Evolutionary conservation across 2,329 filamentous ascomycete species (phyloP).

Genomic region (Zymoseptoria pseudotritici): DNA sequence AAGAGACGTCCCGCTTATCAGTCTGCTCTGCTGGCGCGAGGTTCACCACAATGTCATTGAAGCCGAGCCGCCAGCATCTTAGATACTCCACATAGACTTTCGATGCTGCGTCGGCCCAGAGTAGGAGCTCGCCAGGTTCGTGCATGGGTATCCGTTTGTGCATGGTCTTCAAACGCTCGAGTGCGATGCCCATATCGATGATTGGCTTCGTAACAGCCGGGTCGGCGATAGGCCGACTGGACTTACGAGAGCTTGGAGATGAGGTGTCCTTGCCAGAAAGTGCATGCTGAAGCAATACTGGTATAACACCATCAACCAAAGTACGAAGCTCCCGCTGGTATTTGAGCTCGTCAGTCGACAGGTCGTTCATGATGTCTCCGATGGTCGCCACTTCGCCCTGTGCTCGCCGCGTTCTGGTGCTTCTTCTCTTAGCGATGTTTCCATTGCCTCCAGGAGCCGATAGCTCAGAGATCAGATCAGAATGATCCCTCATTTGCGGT

Average conservation of each 20-base stretch:
- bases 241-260: slow-evolving; percentile 19
- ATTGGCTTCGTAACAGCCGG: slow-evolving; percentile 73
- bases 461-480: slow-evolving; percentile 86
- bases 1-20: slow-evolving; percentile 31
- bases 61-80: slow-evolving; percentile 82
- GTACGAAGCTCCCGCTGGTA: slow-evolving; percentile 90
- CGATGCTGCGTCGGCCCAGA: slow-evolving; percentile 73
- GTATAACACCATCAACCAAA: slow-evolving; percentile 88
- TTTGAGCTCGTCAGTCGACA: slow-evolving; percentile 74
- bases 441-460: slow-evolving; percentile 60
- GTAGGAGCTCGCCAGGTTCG: slow-evolving; percentile 63
- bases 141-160: slow-evolving; percentile 74
- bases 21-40: slow-evolving; percentile 65
- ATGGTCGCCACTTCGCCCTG: slow-evolving; percentile 60
- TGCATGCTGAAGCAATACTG: slow-evolving; percentile 79
- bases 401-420: slow-evolving; percentile 66
- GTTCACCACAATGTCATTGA: slow-evolving; percentile 90
- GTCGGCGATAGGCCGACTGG: slow-evolving; percentile 37
- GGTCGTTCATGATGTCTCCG: slow-evolving; percentile 69
- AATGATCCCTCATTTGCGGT: slow-evolving; percentile 67
- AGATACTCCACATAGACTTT: slow-evolving; percentile 81
- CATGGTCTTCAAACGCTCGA: slow-evolving; percentile 73
- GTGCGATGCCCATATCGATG: slow-evolving; percentile 82
- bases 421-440: slow-evolving; percentile 67
- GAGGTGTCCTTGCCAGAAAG: slow-evolving; percentile 63